Evolutionary conservation across 2,329 filamentous ascomycete genomes (phyloP).

Genomic region (Didymella sp.): DNA sequence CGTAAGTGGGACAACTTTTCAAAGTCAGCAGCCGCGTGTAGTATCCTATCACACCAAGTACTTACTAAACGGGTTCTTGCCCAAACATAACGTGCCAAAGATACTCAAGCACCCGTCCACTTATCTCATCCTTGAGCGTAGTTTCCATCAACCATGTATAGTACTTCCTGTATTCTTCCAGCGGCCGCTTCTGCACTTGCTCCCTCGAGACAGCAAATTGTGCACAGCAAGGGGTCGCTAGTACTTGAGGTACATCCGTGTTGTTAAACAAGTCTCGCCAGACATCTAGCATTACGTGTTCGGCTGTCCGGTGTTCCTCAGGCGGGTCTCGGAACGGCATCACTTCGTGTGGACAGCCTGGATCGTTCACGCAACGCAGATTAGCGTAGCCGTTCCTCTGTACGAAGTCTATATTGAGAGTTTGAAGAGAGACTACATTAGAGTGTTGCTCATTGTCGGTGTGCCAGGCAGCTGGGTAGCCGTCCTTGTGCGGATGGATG

Average conservation of each 20-base stretch:
- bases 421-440: conserved; percentile 22
- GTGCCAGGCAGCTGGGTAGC: conserved; percentile 13
- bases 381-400: conserved; percentile 52
- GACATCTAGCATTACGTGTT: conserved; percentile 42
- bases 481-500: conserved; percentile 24
- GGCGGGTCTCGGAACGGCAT: conserved; percentile 41
- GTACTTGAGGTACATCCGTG: conserved; percentile 46
- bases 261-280: conserved; percentile 55
- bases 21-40: conserved; percentile 11
- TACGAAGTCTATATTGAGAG: conserved; percentile 49
- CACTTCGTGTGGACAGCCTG: conserved; percentile 50
- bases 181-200: conserved; percentile 36
- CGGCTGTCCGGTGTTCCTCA: conserved; percentile 30
- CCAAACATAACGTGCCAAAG: conserved; percentile 41
- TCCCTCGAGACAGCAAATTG: conserved; percentile 47
- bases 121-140: conserved; percentile 33
- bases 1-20: conserved; percentile 28
- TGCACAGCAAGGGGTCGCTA: conserved; percentile 56
- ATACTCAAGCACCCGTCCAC: conserved; percentile 36
- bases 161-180: conserved; percentile 40
- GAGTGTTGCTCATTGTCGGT: conserved; percentile 10
- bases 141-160: conserved; percentile 38
- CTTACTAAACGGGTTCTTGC: conserved; percentile 30
- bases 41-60: conserved; percentile 9
- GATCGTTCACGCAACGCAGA: conserved; percentile 48